Base-by-base conservation (phyloP, 768 basidiomycete genomes). In the Suillus spraguei region DNA sequence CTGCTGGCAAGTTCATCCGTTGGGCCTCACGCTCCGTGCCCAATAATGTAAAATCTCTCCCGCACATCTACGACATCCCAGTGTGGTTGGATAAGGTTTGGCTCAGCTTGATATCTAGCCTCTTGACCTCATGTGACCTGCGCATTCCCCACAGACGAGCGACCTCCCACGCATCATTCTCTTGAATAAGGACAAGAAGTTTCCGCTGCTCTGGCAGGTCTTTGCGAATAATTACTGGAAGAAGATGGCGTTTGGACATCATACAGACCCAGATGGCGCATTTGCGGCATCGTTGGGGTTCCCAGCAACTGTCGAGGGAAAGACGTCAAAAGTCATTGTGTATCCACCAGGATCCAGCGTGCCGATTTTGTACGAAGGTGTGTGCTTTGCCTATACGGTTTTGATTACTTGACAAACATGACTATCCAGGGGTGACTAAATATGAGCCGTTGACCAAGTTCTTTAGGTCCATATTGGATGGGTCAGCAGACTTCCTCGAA, bases 171-270 rank as follows among this genome's bases (percentile, higher is more conserved):
- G 88, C 20, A 86, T 87, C 5, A 79, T 95, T 9, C 82, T 92
- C 16, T 75, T 91, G 62, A 91, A 89, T 70, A 88, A 92, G 72
- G 88, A 89, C 64, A 89, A 87, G 68, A 87, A 85, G 69, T 85
- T 86, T 52, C 94, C 93, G 1, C 76, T 94, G 13, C 79, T 94
- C 46, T 95, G 92, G 93, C 85, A 89, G 67, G 87, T 90, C 24
- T 82, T 95, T 33, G 85, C 83, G 28, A 91, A 92, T 71, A 90
- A 87, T 66, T 94, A 87, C 77, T 71, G 80, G 62, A 85, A 85
- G 50, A 77, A 85, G 65, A 78, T 94, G 11, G 80, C 78, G 33
- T 86, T 94, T 66, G 89, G 81, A 2, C 80, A 82, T 35, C 85
- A 88, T 69, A 84, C 84, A 41, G 91, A 92, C 76, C 82, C 85